These are phyloP conservation scores for Leishmania amazonensis DNA, from an alignment of 208 protist species.

Conservation along the genomic window DNA sequence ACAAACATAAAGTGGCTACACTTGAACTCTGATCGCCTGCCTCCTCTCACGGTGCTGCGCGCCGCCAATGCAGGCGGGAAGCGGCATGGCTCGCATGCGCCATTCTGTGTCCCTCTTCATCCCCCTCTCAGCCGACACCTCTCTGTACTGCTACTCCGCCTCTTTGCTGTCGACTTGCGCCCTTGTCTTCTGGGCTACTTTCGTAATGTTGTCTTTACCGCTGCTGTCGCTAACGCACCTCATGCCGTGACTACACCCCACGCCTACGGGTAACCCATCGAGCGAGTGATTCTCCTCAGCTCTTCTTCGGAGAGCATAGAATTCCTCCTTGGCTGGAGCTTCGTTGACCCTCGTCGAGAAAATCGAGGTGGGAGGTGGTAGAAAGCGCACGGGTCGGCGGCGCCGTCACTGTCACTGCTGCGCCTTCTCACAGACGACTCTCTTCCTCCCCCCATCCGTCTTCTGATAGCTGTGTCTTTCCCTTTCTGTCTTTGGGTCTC, in stretches of 20 bases:
- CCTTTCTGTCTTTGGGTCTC: conserved; percentile 9
- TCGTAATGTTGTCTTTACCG: neutral
- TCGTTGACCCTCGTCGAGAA: neutral
- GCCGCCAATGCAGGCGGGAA: neutral
- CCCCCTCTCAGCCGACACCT: neutral
- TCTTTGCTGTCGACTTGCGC: neutral
- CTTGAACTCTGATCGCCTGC: no score
- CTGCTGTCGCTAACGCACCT: neutral
- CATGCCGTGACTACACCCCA: neutral
- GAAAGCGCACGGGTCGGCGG: neutral
- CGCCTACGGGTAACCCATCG: neutral
- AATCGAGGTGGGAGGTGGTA: neutral
- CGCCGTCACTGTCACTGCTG: neutral
- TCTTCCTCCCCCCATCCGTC: neutral
- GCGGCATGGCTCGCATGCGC: neutral
- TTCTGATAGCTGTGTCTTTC: neutral
- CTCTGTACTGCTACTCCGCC: neutral
- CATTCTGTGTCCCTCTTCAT: neutral
- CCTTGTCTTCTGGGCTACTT: neutral
- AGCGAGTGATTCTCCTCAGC: neutral
- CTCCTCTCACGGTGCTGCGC: neutral
- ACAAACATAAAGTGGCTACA: neutral
- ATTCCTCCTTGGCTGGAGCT: neutral
- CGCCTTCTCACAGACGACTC: neutral
- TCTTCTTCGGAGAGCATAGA: no score